A percentile compares a stretch with the other conserved stretches of the same genome.
These are phyloP conservation scores for Trichosporon faecale DNA, from an alignment of 1,284 basidiomycete genomes.

Conservation along the genomic window DNA sequence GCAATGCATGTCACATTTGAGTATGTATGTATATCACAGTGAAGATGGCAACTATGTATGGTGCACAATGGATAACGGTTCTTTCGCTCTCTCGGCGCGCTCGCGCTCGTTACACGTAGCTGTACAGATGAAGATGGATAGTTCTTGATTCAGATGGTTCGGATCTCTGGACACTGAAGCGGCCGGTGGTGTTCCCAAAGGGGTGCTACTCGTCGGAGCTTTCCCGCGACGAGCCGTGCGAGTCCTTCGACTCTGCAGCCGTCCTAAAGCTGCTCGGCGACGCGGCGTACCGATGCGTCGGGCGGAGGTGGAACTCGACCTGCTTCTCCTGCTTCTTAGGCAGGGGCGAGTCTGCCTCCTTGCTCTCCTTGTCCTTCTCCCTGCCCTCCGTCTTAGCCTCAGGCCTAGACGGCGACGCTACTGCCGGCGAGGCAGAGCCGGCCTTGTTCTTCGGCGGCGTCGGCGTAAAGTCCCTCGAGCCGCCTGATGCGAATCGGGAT, in stretches of 20 bases:
- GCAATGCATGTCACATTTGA: not conserved
- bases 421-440: not conserved
- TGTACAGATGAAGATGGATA: too few relatives aligned
- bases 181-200: too few relatives aligned
- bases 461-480: not conserved
- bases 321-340: not conserved
- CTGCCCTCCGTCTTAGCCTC: not conserved
- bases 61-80: too few relatives aligned
- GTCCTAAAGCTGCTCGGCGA: not conserved
- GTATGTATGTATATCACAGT: conserved; percentile 10
- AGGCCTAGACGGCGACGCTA: not conserved
- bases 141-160: too few relatives aligned
- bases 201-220: not conserved
- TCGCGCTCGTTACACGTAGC: too few relatives aligned
- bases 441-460: not conserved
- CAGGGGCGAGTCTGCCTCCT: not conserved
- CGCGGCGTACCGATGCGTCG: not conserved
- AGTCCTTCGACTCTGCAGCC: not conserved
- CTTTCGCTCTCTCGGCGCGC: not conserved
- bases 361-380: too few relatives aligned
- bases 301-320: conserved; percentile 8
- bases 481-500: not conserved
- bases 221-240: not conserved
- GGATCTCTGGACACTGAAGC: too few relatives aligned
- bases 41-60: not conserved